These are phyloP conservation scores for Rhexocercosporidium sp. DNA, from an alignment of 2,329 filamentous ascomycete species.

Conservation along the genomic window DNA sequence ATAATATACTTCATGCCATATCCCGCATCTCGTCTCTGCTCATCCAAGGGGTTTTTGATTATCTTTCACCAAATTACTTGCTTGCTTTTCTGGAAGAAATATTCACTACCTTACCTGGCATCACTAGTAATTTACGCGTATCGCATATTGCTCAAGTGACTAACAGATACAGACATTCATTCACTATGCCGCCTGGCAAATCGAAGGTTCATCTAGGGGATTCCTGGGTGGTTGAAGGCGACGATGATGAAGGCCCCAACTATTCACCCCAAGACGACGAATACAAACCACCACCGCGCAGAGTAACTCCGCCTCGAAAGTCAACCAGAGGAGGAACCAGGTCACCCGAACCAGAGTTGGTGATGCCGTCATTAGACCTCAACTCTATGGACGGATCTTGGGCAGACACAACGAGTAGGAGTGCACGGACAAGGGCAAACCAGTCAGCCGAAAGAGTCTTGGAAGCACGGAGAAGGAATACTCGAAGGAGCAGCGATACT, in stretches of 20 bases:
- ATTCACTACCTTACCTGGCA: background rate
- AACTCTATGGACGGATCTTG: slow-evolving; percentile 40
- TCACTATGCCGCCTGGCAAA: slow-evolving; percentile 33
- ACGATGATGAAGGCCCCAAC: slow-evolving; percentile 32
- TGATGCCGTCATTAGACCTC: slow-evolving; percentile 42
- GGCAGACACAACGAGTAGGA: slow-evolving; percentile 32
- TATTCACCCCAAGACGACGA: slow-evolving; percentile 31
- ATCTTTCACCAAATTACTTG: background rate
- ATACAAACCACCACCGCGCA: slow-evolving; percentile 22
- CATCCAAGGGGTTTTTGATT: background rate
- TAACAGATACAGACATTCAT: background rate
- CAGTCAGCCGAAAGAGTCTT: slow-evolving; percentile 24
- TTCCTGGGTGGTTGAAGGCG: slow-evolving; percentile 42
- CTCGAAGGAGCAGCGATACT: slow-evolving; percentile 26
- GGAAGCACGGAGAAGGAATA: slow-evolving; percentile 31
- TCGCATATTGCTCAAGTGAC: background rate
- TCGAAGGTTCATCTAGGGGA: slow-evolving; percentile 36
- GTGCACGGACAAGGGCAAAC: slow-evolving; percentile 22
- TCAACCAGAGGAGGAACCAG: slow-evolving; percentile 29
- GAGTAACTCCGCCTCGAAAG: slow-evolving; percentile 31
- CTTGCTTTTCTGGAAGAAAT: background rate
- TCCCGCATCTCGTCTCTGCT: background rate
- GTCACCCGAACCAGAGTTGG: slow-evolving; percentile 41
- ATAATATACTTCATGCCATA: background rate
- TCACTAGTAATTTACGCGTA: background rate